These are phyloP conservation scores for Starmerella tilneyi DNA, from an alignment of 805 yeast species.

Conservation along the genomic window DNA sequence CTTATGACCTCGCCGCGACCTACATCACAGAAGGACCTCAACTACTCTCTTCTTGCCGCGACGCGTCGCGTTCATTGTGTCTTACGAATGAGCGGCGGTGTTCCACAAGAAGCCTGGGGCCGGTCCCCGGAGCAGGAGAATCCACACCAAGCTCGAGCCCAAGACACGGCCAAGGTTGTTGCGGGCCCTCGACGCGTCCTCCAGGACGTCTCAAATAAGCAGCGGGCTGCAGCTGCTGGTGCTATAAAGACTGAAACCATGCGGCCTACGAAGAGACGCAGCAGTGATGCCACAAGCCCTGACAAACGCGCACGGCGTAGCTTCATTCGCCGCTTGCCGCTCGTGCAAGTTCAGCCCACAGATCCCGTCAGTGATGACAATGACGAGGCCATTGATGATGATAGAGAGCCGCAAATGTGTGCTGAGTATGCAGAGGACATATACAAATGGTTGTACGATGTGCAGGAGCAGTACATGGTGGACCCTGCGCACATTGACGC, in stretches of 20 bases:
- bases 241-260: not conserved
- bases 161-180: not conserved
- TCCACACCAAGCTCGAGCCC: not conserved
- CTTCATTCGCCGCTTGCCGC: slow-evolving; percentile 5
- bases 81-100: slow-evolving; percentile 3
- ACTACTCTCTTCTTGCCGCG: not conserved
- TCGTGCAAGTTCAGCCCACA: not conserved
- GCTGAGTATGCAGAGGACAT: slow-evolving; percentile 85
- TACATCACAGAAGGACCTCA: not conserved
- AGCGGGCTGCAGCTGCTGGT: not conserved
- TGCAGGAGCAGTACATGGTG: slow-evolving; percentile 66
- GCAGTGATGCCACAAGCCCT: not conserved
- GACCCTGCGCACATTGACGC: slow-evolving; percentile 44
- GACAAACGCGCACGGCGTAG: slow-evolving; percentile 4
- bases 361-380: not conserved
- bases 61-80: slow-evolving; percentile 4
- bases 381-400: slow-evolving; percentile 26
- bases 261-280: not conserved
- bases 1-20: not conserved
- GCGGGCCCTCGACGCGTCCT: slow-evolving; percentile 6
- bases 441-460: slow-evolving; percentile 62
- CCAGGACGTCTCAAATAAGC: slow-evolving; percentile 6
- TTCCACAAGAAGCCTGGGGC: not conserved
- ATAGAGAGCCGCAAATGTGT: slow-evolving; percentile 58
- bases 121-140: slow-evolving; percentile 5